Evolutionary conservation across 805 yeast genomes (phyloP).

Genomic region (Cyberlindnera subsufficiens): DNA sequence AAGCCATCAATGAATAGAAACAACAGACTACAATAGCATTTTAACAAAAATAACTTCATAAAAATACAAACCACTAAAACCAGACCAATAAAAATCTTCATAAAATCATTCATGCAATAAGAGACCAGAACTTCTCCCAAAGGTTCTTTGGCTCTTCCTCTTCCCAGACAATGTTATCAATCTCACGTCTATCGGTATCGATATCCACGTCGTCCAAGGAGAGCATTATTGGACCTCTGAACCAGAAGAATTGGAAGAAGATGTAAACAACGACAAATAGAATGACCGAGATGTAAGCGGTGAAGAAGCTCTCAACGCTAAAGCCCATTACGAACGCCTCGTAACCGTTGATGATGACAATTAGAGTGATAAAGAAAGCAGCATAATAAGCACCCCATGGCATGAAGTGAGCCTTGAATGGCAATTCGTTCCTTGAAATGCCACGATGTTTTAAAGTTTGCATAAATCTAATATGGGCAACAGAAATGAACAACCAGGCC

Average conservation of each 20-base stretch:
- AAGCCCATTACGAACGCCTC: constrained; percentile 49
- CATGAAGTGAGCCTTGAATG: constrained; percentile 69
- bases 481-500: constrained; percentile 63
- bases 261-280: constrained; percentile 51
- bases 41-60: background rate
- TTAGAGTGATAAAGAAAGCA: constrained; percentile 42
- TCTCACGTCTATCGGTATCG: constrained; percentile 59
- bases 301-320: constrained; percentile 53
- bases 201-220: constrained; percentile 60
- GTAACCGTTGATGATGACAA: constrained; percentile 71
- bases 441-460: constrained; percentile 54
- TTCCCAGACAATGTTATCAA: constrained; percentile 56
- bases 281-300: constrained; percentile 66
- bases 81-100: background rate
- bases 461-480: constrained; percentile 68
- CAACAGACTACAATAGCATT: background rate
- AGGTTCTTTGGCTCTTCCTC: constrained; percentile 43
- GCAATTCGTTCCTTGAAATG: constrained; percentile 61
- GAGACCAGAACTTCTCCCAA: constrained; percentile 52
- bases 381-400: constrained; percentile 67
- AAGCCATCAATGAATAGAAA: background rate
- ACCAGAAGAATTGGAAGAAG: constrained; percentile 43
- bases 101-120: constrained; percentile 23
- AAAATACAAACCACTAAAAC: background rate
- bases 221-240: constrained; percentile 39